Conservation (phyloP, 495 filamentous ascomycete genomes). For the Poronia punctata region DNA sequence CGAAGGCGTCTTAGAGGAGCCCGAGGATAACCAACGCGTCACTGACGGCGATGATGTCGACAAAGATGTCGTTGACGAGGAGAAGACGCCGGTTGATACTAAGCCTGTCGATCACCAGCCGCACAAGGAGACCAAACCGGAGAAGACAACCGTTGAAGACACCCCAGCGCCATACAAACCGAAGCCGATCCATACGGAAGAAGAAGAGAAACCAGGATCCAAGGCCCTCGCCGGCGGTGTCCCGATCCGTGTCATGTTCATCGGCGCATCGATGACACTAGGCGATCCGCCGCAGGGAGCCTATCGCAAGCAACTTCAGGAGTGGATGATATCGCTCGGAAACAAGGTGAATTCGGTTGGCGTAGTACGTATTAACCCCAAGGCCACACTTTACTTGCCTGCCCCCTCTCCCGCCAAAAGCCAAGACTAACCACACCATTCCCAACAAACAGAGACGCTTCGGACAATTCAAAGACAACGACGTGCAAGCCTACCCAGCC, state of each 20-base stretch:
- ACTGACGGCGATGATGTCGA: too few species aligned
- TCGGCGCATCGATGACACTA: slow-evolving; percentile 53
- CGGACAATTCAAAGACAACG: slow-evolving; percentile 27
- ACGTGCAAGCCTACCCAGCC: slow-evolving; percentile 21
- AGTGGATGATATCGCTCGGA: slow-evolving; percentile 28
- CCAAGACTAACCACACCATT: too few species aligned
- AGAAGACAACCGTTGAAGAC: not conserved
- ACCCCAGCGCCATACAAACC: not conserved
- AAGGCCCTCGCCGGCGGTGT: slow-evolving; percentile 15
- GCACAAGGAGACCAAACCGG: too few species aligned
- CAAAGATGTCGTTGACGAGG: not conserved
- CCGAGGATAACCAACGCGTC: not conserved
- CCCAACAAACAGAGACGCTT: slow-evolving; percentile 22
- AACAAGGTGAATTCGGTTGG: slow-evolving; percentile 28
- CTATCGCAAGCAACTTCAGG: slow-evolving; percentile 41
- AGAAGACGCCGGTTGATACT: not conserved
- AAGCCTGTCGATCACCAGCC: too few species aligned
- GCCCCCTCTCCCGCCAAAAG: slow-evolving; percentile 9
- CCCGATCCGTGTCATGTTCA: slow-evolving; percentile 45
- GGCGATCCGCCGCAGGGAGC: slow-evolving; percentile 49
- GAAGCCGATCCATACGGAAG: too few species aligned
- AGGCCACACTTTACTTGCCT: slow-evolving; percentile 8
- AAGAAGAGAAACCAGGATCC: not conserved
- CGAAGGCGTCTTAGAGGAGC: slow-evolving; percentile 4
- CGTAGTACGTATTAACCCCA: slow-evolving; percentile 13